phyloP scores from a whole-genome alignment of 2,329 filamentous ascomycete genomes.

The Xylariaceae sp. region DNA sequence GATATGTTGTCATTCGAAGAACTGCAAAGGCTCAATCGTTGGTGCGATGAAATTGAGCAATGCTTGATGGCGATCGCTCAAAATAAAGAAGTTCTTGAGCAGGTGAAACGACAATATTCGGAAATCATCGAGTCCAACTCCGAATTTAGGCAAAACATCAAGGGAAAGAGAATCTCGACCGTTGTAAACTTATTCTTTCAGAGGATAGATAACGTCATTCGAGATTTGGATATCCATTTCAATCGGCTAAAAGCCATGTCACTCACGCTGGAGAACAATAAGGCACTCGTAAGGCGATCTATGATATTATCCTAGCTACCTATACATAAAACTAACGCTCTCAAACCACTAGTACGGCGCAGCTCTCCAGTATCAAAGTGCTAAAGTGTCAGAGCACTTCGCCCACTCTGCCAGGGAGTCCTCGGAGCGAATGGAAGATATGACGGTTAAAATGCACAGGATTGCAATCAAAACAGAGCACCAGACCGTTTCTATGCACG shows the following conservation, averaged over 20 bases:
- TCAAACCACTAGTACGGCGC: constrained; percentile 20
- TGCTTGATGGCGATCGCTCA: constrained; percentile 19
- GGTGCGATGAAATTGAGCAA: constrained; percentile 14
- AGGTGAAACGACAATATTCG: constrained; percentile 18
- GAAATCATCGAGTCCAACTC: constrained; percentile 4
- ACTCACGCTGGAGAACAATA: constrained; percentile 15
- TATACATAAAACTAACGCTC: background rate
- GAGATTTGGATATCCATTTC: constrained; percentile 18
- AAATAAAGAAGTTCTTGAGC: constrained; percentile 17
- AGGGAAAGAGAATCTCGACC: constrained; percentile 2
- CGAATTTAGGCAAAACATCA: background rate
- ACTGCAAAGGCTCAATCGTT: constrained; percentile 14
- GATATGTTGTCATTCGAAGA: constrained; percentile 18
- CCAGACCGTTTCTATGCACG: constrained; percentile 32
- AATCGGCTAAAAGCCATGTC: constrained; percentile 14
- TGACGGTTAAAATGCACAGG: constrained; percentile 45
- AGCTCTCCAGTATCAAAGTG: constrained; percentile 24
- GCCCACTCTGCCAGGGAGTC: constrained; percentile 19
- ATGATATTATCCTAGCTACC: background rate
- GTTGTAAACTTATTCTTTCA: constrained; percentile 8
- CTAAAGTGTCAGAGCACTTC: constrained; percentile 22
- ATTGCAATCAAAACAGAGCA: constrained; percentile 52
- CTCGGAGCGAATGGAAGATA: constrained; percentile 18
- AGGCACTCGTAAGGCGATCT: constrained; percentile 14
- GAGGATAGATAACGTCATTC: constrained; percentile 10